phyloP scores from a whole-genome alignment of 139 green algal genomes.

The Chlamydomonas sphaeroides region DNA sequence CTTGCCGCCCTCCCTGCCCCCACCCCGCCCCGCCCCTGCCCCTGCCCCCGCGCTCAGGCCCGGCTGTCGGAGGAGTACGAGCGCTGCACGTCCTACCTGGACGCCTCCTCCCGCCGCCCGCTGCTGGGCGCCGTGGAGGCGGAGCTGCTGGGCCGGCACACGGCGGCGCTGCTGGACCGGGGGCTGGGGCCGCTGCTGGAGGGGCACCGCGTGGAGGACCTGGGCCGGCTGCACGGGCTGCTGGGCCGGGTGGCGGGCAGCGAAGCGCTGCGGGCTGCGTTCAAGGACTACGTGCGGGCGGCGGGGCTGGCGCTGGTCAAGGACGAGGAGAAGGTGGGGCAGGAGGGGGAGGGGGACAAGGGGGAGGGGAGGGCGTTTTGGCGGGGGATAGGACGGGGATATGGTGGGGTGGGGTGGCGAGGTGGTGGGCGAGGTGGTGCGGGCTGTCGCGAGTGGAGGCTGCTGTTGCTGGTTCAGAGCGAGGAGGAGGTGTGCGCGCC shows the following conservation, averaged over 20 bases:
- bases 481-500: too few relatives aligned
- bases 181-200: slow-evolving; percentile 84
- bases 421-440: too few relatives aligned
- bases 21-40: neutral
- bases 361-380: neutral
- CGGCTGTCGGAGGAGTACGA: slow-evolving; percentile 91
- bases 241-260: slow-evolving; percentile 67
- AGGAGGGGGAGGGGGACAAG: neutral
- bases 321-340: slow-evolving; percentile 88
- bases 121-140: slow-evolving; percentile 64
- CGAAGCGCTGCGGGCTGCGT: slow-evolving; percentile 72
- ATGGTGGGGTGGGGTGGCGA: neutral
- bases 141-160: slow-evolving; percentile 60
- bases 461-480: too few relatives aligned
- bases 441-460: too few relatives aligned
- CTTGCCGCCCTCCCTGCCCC: too few relatives aligned
- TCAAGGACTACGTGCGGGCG: slow-evolving; percentile 76
- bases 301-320: slow-evolving; percentile 78
- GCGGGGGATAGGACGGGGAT: neutral
- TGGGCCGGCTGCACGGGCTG: slow-evolving; percentile 86
- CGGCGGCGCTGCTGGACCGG: slow-evolving; percentile 54
- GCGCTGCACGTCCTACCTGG: slow-evolving; percentile 87
- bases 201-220: slow-evolving; percentile 72
- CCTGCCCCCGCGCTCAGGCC: slow-evolving; percentile 46
- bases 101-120: slow-evolving; percentile 76